phyloP scores from a whole-genome alignment of 1,284 basidiomycete genomes.

The Trichosporon faecale region DNA sequence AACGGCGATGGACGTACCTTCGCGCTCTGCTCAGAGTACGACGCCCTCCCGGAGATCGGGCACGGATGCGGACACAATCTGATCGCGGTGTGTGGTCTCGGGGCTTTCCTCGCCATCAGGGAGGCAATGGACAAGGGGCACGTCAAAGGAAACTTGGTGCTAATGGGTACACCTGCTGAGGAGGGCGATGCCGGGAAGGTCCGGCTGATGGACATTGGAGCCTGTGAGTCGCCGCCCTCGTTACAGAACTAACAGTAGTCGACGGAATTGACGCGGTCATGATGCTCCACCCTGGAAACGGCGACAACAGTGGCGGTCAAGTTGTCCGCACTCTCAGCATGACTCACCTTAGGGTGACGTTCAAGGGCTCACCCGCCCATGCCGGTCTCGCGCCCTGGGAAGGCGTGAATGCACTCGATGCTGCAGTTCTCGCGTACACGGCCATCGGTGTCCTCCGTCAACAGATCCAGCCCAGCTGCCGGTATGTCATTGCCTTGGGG shows the following conservation, averaged over 20 bases:
- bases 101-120: conserved; percentile 39
- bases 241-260: conserved; percentile 16
- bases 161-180: conserved; percentile 61
- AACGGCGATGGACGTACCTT: conserved; percentile 30
- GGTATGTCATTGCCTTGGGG: background rate
- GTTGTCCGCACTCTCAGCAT: background rate
- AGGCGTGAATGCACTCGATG: conserved; percentile 54
- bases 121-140: conserved; percentile 51
- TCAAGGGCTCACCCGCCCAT: conserved; percentile 27
- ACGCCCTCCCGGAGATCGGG: conserved; percentile 25
- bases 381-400: conserved; percentile 28
- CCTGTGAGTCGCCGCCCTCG: conserved; percentile 6
- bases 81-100: conserved; percentile 48
- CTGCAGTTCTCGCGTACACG: conserved; percentile 53
- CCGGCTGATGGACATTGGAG: conserved; percentile 57
- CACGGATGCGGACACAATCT: conserved; percentile 61
- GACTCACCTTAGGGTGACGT: conserved; percentile 22
- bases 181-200: conserved; percentile 11
- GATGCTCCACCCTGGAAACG: conserved; percentile 14
- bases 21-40: conserved; percentile 35
- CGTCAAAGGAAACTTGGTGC: conserved; percentile 67
- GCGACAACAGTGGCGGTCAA: background rate
- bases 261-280: conserved; percentile 30
- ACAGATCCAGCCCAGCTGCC: conserved; percentile 32
- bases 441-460: conserved; percentile 52